Evolutionary conservation across 129 eudicot genomes (phyloP).

Genomic region (Solidago caesia): DNA sequence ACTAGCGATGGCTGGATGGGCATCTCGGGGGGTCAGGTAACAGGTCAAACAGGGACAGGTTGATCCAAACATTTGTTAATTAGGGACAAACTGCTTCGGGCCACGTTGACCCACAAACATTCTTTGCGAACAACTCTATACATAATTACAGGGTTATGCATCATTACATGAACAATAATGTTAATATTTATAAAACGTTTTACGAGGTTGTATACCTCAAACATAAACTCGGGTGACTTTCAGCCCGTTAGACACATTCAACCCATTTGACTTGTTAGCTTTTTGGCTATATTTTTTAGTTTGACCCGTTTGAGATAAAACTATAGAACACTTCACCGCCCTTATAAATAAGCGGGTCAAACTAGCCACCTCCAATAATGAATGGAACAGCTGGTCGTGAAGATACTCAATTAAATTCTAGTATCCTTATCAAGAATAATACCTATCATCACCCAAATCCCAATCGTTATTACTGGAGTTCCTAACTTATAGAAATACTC

Average conservation of each 20-base stretch:
- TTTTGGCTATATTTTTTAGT: not conserved
- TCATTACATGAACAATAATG: too few relatives aligned
- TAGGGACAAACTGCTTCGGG: too few relatives aligned
- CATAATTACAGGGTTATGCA: too few relatives aligned
- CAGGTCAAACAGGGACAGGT: too few relatives aligned
- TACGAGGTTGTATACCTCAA: too few relatives aligned
- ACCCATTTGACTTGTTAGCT: not conserved
- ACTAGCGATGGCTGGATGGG: too few relatives aligned
- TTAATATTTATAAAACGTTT: too few relatives aligned
- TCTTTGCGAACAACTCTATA: too few relatives aligned
- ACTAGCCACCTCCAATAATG: not conserved
- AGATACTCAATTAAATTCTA: slow-evolving; percentile 4
- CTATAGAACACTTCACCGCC: not conserved
- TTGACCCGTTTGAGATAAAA: slow-evolving; percentile 1
- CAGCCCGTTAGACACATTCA: slow-evolving; percentile 1
- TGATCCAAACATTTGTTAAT: too few relatives aligned
- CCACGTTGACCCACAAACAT: too few relatives aligned
- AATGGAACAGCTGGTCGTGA: not conserved
- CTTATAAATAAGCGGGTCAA: not conserved
- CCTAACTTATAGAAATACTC: slow-evolving; percentile 1
- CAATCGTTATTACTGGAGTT: slow-evolving; percentile 13
- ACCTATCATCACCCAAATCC: slow-evolving; percentile 13
- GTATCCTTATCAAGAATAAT: slow-evolving; percentile 14
- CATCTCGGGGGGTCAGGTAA: too few relatives aligned
- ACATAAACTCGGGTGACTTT: not conserved